Percentiles rank a stretch among this genome's conserved stretches.
Conservation (phyloP, 2,329 filamentous ascomycete genomes). For the Penicillium capsulatum region DNA sequence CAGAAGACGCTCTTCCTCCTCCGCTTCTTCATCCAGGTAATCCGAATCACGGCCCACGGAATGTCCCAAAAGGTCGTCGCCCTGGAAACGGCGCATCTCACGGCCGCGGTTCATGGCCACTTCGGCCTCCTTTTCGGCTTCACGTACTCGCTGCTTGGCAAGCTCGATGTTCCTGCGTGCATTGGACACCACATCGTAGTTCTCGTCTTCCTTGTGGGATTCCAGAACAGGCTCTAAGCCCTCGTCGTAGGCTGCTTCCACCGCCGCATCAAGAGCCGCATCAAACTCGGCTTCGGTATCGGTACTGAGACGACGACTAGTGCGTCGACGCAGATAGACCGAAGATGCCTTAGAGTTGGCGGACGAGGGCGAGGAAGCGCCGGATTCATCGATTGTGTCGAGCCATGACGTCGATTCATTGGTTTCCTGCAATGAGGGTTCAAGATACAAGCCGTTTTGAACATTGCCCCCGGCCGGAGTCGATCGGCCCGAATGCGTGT, state of each 20-base stretch:
- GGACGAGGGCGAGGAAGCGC: constrained; percentile 72
- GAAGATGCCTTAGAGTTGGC: constrained; percentile 76
- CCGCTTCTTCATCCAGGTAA: constrained; percentile 60
- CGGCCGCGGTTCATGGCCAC: constrained; percentile 58
- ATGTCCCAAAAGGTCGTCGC: constrained; percentile 23
- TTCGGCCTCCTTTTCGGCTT: constrained; percentile 67
- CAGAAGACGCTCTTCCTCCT: constrained; percentile 70
- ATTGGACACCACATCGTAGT: constrained; percentile 41
- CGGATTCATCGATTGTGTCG: constrained; percentile 90
- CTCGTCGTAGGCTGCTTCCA: constrained; percentile 93
- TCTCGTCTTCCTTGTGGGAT: constrained; percentile 28
- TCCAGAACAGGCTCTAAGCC: constrained; percentile 66
- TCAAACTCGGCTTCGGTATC: constrained; percentile 87
- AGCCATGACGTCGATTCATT: constrained; percentile 88
- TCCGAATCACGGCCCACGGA: constrained; percentile 34
- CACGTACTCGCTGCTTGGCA: constrained; percentile 69
- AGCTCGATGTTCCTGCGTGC: constrained; percentile 65
- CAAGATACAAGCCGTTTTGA: constrained; percentile 12
- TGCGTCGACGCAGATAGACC: constrained; percentile 62
- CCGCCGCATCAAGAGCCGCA: constrained; percentile 87
- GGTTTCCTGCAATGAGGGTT: constrained; percentile 44
- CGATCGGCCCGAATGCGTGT: constrained; percentile 6
- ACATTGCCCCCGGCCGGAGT: constrained; percentile 11
- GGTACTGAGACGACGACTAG: constrained; percentile 64
- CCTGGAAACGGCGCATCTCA: constrained; percentile 50